Conservation (phyloP, 176 grass and related monocot species). For the Juncus inflexus region DNA sequence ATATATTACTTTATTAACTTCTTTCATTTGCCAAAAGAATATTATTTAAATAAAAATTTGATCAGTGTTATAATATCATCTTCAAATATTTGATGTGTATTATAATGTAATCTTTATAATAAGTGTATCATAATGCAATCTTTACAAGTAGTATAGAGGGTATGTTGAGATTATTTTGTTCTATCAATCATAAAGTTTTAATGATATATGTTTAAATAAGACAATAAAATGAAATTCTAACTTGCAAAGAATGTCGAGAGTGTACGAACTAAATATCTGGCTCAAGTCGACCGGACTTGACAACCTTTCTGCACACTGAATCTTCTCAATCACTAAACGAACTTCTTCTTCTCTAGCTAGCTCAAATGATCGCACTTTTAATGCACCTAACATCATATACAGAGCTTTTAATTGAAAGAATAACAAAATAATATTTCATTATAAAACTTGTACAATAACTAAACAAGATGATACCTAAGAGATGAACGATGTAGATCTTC, state of each 20-base stretch:
- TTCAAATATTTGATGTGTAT: no score
- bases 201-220: no score
- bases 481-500: slow-evolving; percentile 41
- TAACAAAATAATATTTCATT: not conserved
- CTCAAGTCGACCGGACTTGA: slow-evolving; percentile 36
- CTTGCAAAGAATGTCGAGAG: slow-evolving; percentile 36
- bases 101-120: no score
- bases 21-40: no score
- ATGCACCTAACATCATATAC: slow-evolving; percentile 3
- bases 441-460: not conserved
- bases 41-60: no score
- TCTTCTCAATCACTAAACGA: slow-evolving; percentile 11
- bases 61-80: no score
- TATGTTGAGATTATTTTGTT: no score
- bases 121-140: no score
- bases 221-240: not conserved
- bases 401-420: not conserved
- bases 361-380: slow-evolving; percentile 18
- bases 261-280: slow-evolving; percentile 35
- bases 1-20: no score
- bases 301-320: not conserved
- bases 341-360: slow-evolving; percentile 23
- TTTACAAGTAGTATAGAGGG: no score
- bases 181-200: no score
- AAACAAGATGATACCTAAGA: slow-evolving; percentile 19